Evolutionary conservation across 306 rosid species (phyloP).

Genomic region (Citrullus colocynthis): DNA sequence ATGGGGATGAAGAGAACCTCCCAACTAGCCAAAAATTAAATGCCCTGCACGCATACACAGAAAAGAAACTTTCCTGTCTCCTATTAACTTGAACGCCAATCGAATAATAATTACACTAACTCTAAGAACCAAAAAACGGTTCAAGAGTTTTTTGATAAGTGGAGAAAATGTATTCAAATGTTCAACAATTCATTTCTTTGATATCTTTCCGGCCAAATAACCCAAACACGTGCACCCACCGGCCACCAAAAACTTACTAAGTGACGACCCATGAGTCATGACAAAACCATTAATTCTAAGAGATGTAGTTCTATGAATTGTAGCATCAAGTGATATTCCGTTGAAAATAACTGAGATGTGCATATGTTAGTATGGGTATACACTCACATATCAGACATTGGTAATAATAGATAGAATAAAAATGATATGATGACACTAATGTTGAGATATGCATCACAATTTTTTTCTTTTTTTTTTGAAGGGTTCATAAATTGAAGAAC

Average conservation of each 20-base stretch:
- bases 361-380: not conserved
- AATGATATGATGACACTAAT: not conserved
- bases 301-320: not conserved
- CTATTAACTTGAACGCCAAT: not conserved
- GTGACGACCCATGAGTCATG: not conserved
- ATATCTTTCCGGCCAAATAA: not conserved
- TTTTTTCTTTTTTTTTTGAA: not conserved
- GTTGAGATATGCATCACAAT: not conserved
- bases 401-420: not conserved
- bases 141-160: not conserved
- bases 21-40: not conserved
- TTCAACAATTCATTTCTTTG: not conserved
- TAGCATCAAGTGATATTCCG: not conserved
- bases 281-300: not conserved
- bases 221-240: not conserved
- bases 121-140: not conserved
- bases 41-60: not conserved
- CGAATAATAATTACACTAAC: not conserved
- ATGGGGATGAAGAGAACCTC: not conserved
- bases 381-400: not conserved
- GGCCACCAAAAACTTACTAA: not conserved
- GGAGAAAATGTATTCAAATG: not conserved
- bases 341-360: not conserved
- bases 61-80: not conserved
- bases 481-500: not conserved